A percentile compares a stretch with the other conserved stretches of the same genome.
Evolutionary conservation across 2,329 filamentous ascomycete genomes (phyloP).

Genomic region (Curvularia lunata): DNA sequence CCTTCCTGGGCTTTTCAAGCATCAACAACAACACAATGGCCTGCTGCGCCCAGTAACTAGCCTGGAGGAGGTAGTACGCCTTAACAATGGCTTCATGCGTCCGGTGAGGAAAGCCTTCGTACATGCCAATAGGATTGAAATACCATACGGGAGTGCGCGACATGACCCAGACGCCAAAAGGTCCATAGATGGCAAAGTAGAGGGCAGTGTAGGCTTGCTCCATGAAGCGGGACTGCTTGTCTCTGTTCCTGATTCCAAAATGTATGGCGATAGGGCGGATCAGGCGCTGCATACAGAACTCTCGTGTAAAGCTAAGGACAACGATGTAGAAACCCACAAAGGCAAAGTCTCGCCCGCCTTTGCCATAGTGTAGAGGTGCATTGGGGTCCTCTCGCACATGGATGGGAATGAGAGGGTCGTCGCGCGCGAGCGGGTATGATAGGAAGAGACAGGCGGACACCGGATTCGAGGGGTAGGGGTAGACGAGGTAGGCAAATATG

Average conservation of each 20-base stretch:
- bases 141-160: conserved; percentile 91
- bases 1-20: conserved; percentile 91
- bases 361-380: conserved; percentile 73
- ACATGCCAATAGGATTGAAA: conserved; percentile 91
- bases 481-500: conserved; percentile 72
- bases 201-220: conserved; percentile 94
- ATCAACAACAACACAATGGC: conserved; percentile 84
- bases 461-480: conserved; percentile 79
- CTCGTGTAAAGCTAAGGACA: conserved; percentile 88
- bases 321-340: conserved; percentile 90
- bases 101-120: conserved; percentile 83
- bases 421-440: conserved; percentile 75
- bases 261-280: conserved; percentile 76
- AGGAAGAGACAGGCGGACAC: conserved; percentile 85
- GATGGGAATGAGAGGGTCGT: conserved; percentile 39
- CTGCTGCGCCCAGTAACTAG: conserved; percentile 95
- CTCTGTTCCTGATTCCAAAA: conserved; percentile 71
- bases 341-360: conserved; percentile 83
- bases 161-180: conserved; percentile 90
- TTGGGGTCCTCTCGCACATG: conserved; percentile 48
- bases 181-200: conserved; percentile 84
- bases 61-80: conserved; percentile 94
- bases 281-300: conserved; percentile 93
- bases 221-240: conserved; percentile 91
- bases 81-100: conserved; percentile 84